These are phyloP conservation scores for Coniosporium apollinis DNA, from an alignment of 495 filamentous ascomycete genomes.

Conservation along the genomic window DNA sequence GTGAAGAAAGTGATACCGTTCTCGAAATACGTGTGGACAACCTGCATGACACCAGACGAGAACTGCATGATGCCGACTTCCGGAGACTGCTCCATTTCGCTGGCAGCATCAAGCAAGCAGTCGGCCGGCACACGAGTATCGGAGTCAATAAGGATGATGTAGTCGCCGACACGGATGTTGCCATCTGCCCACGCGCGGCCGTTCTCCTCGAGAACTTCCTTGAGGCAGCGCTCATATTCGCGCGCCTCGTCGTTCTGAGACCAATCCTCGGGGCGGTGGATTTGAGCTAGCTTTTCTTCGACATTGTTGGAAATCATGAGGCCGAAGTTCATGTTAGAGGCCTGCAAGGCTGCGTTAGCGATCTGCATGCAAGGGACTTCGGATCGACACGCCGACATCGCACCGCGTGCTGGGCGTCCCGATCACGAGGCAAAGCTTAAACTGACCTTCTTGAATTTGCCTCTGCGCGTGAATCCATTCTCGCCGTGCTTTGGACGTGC, in stretches of 20 bases:
- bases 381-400: too few relatives aligned
- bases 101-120: slow-evolving; percentile 60
- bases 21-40: slow-evolving; percentile 27
- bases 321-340: slow-evolving; percentile 74
- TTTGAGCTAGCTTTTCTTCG: slow-evolving; percentile 44
- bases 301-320: slow-evolving; percentile 60
- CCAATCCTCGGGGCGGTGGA: slow-evolving; percentile 44
- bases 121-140: slow-evolving; percentile 59
- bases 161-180: slow-evolving; percentile 65
- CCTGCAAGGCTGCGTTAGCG: slow-evolving; percentile 14
- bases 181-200: slow-evolving; percentile 66
- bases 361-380: too few relatives aligned
- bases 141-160: slow-evolving; percentile 60
- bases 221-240: slow-evolving; percentile 47
- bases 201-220: slow-evolving; percentile 40
- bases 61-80: slow-evolving; percentile 72
- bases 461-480: slow-evolving; percentile 32
- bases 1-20: slow-evolving; percentile 30
- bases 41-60: slow-evolving; percentile 70
- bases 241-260: slow-evolving; percentile 50
- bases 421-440: too few relatives aligned
- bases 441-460: slow-evolving; percentile 43
- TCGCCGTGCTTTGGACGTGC: slow-evolving; percentile 50
- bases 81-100: slow-evolving; percentile 65
- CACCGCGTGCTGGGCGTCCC: too few relatives aligned